Percentiles rank a stretch among this genome's conserved stretches.
phyloP scores from a whole-genome alignment of 208 protist genomes.

The Leishmania tropica region DNA sequence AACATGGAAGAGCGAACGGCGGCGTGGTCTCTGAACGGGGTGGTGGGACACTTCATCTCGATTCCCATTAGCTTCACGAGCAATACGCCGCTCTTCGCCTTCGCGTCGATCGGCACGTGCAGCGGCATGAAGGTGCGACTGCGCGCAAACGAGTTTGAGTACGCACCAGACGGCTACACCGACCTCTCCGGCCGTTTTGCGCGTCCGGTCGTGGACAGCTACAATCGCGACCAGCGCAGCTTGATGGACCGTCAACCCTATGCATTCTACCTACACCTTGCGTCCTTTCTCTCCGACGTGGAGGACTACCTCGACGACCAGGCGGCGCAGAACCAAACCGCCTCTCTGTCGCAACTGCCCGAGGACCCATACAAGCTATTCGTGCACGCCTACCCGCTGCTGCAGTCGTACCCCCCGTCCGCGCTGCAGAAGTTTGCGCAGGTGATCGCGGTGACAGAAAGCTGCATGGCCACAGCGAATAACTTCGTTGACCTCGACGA shows the following conservation, averaged over 20 bases:
- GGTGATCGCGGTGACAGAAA: conserved; percentile 83
- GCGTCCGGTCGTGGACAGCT: conserved; percentile 53
- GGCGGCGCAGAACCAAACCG: conserved; percentile 17
- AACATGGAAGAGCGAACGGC: conserved; percentile 75
- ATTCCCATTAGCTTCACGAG: conserved; percentile 61
- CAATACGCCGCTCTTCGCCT: conserved; percentile 64
- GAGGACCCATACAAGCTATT: conserved; percentile 39
- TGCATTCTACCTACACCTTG: conserved; percentile 83
- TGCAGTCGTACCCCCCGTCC: conserved; percentile 38
- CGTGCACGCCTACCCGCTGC: conserved; percentile 55
- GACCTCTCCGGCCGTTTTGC: conserved; percentile 74
- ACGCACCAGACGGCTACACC: conserved; percentile 84
- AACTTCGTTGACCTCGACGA: conserved; percentile 88
- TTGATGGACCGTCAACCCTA: conserved; percentile 52
- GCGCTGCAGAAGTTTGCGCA: conserved; percentile 52
- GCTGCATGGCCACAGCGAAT: conserved; percentile 86
- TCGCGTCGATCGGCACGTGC: conserved; percentile 83
- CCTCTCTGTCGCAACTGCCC: conserved; percentile 20
- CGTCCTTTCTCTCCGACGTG: conserved; percentile 79
- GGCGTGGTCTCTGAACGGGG: conserved; percentile 88
- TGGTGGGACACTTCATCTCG: conserved; percentile 67
- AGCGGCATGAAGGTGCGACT: conserved; percentile 79
- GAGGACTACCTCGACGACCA: conserved; percentile 50
- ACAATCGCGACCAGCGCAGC: conserved; percentile 45
- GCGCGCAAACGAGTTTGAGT: conserved; percentile 72